phyloP scores from a whole-genome alignment of 768 basidiomycete species.

The Suillus variegatus region DNA sequence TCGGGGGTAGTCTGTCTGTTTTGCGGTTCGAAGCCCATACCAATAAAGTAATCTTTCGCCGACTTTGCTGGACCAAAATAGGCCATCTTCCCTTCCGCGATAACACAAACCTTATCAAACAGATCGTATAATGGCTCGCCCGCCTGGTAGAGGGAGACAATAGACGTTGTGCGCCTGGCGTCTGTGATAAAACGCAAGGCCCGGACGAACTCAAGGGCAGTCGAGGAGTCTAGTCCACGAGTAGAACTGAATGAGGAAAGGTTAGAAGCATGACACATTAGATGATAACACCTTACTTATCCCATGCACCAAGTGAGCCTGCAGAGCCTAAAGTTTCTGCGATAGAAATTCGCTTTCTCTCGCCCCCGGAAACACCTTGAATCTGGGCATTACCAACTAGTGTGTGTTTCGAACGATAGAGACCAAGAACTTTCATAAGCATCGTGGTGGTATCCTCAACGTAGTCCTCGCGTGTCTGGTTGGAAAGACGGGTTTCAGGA shows the following conservation, averaged over 20 bases:
- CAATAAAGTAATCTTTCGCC: slow-evolving; percentile 59
- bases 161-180: slow-evolving; percentile 50
- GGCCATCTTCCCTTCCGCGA: slow-evolving; percentile 61
- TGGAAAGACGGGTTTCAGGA: slow-evolving; percentile 53
- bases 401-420: slow-evolving; percentile 70
- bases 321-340: slow-evolving; percentile 66
- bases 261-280: neutral
- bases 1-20: slow-evolving; percentile 65
- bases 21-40: slow-evolving; percentile 56
- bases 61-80: slow-evolving; percentile 58
- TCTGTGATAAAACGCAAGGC: slow-evolving; percentile 72
- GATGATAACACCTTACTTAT: neutral
- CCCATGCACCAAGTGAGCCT: neutral
- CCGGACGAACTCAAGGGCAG: slow-evolving; percentile 73
- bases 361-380: slow-evolving; percentile 72
- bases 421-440: slow-evolving; percentile 70
- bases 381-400: slow-evolving; percentile 85
- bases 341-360: slow-evolving; percentile 85
- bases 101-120: slow-evolving; percentile 72
- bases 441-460: slow-evolving; percentile 39
- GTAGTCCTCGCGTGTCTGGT: slow-evolving; percentile 38
- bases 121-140: slow-evolving; percentile 64
- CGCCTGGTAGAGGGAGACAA: slow-evolving; percentile 87
- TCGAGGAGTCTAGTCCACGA: slow-evolving; percentile 68
- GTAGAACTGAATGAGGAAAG: slow-evolving; percentile 66